Base-by-base conservation (phyloP, 805 yeast species). In the Torulaspora indica region DNA sequence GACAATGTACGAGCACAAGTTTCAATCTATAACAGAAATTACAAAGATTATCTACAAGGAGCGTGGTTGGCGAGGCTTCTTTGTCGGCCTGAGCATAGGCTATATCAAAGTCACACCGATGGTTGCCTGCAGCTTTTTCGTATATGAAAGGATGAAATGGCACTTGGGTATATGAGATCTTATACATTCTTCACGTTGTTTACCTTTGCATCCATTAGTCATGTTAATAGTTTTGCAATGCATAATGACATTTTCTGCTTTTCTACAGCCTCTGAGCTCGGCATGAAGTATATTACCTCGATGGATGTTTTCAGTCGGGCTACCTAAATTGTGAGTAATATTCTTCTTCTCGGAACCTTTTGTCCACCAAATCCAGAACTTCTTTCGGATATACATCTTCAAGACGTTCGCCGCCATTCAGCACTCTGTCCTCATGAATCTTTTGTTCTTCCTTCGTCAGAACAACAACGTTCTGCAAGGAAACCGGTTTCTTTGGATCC, bases 101-200 rank as follows among this genome's bases (percentile, higher is more conserved):
- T 93, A 89, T 64, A 77, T 93, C 55, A 93, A 93, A 66, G 95
- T 93, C 28, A 79, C 86, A 14, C 98, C 98, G 7, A 93, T 93
- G 98, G 91, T 82, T 58, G 95, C 98, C 29, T 90, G 97, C 64
- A 83, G 96, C 12, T 91, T 91, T 65, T 90, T 79, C 61, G 96
- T 91, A 29, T 93, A 93, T 66, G 98, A 91, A 67, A 74, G 96
- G 47, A 74, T 82, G 67, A 93, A 93, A 69, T 69, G 70, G 54
- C 64, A 72, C 42, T 66, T 93, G 42, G 85, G 86, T 34, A 85
- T 89, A 36, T 81, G 56, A 60, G 29, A 38, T n/a, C 10, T 8
- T n/a, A 23, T 9, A 13, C 13, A 23, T 30, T 38, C 33, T 38
- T 31, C 27, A 23, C 8, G 23, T 31, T 17, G 14, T 24, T 23